Conservation (phyloP, 2,329 filamentous ascomycete genomes). For the Colletotrichum cuscutae region DNA sequence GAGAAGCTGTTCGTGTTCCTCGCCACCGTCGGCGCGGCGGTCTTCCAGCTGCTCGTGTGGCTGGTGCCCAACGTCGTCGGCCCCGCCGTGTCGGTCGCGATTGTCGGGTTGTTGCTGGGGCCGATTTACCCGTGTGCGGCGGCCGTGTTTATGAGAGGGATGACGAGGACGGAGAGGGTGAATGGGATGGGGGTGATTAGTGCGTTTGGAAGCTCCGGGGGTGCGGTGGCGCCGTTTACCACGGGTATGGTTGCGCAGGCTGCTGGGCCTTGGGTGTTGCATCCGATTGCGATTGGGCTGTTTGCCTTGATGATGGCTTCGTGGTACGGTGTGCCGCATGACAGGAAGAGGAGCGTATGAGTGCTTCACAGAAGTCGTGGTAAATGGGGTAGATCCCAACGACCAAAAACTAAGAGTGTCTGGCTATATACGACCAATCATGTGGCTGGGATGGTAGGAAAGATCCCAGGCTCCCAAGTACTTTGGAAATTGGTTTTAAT, state of each 20-base stretch:
- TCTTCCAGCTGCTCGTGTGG: constrained; percentile 84
- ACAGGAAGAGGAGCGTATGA: constrained; percentile 70
- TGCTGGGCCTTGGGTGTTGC: constrained; percentile 71
- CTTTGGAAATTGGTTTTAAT: no score
- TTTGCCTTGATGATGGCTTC: constrained; percentile 73
- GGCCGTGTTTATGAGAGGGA: constrained; percentile 69
- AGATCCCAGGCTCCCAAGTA: no score
- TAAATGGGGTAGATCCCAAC: background rate
- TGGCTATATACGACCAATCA: background rate
- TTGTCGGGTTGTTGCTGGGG: constrained; percentile 80
- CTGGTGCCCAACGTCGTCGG: constrained; percentile 79
- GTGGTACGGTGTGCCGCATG: constrained; percentile 69
- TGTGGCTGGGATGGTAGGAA: background rate
- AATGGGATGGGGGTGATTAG: constrained; percentile 75
- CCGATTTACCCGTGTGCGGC: constrained; percentile 82
- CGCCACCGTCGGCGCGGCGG: constrained; percentile 68
- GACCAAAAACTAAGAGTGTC: background rate
- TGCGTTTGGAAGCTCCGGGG: constrained; percentile 76
- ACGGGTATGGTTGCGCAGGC: constrained; percentile 73
- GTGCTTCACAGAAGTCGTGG: background rate
- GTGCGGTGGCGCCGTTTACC: constrained; percentile 73
- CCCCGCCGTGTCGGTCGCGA: constrained; percentile 72
- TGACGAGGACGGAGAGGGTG: constrained; percentile 69
- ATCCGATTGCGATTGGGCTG: constrained; percentile 73
- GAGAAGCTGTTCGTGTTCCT: constrained; percentile 76